A percentile compares a stretch with the other conserved stretches of the same genome.
Conservation (phyloP, 805 yeast genomes). For the Nakazawaea sp. region DNA sequence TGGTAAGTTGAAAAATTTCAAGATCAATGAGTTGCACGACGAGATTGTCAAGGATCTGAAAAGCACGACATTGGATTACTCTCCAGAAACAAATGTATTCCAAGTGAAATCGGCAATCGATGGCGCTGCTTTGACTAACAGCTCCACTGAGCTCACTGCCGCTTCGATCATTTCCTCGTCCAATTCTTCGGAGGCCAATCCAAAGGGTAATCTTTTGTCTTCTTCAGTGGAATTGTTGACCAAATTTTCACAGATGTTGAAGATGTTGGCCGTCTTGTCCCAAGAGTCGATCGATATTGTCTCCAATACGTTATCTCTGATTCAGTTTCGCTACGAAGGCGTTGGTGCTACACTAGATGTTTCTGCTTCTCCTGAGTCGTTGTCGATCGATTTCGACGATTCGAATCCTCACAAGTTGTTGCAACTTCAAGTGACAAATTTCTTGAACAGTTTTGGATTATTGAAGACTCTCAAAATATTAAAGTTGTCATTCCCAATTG, state of each 20-base stretch:
- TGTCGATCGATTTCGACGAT: slow-evolving; percentile 1
- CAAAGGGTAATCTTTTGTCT: not conserved
- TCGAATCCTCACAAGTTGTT: slow-evolving; percentile 6
- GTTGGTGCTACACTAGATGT: not conserved
- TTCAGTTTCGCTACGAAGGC: slow-evolving; percentile 4
- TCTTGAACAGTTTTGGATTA: slow-evolving; percentile 2
- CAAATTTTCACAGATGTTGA: slow-evolving; percentile 8
- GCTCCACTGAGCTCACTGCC: slow-evolving; percentile 1
- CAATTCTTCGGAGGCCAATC: not conserved
- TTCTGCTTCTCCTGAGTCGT: not conserved
- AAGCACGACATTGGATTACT: slow-evolving; percentile 8
- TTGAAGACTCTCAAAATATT: slow-evolving; percentile 5
- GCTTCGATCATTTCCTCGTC: slow-evolving; percentile 2
- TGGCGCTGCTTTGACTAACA: not conserved
- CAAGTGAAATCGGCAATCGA: slow-evolving; percentile 21
- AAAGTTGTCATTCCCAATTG: slow-evolving; percentile 7
- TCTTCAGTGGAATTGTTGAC: slow-evolving; percentile 6
- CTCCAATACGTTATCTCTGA: slow-evolving; percentile 3
- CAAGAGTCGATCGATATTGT: slow-evolving; percentile 3
- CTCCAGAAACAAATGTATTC: slow-evolving; percentile 18
- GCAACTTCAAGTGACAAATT: slow-evolving; percentile 5
- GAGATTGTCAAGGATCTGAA: slow-evolving; percentile 5
- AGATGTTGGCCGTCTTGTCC: slow-evolving; percentile 2
- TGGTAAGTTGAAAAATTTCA: slow-evolving; percentile 22
- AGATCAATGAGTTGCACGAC: slow-evolving; percentile 9